phyloP scores from a whole-genome alignment of 1,284 basidiomycete genomes.

The Ceratobasidium sp. region DNA sequence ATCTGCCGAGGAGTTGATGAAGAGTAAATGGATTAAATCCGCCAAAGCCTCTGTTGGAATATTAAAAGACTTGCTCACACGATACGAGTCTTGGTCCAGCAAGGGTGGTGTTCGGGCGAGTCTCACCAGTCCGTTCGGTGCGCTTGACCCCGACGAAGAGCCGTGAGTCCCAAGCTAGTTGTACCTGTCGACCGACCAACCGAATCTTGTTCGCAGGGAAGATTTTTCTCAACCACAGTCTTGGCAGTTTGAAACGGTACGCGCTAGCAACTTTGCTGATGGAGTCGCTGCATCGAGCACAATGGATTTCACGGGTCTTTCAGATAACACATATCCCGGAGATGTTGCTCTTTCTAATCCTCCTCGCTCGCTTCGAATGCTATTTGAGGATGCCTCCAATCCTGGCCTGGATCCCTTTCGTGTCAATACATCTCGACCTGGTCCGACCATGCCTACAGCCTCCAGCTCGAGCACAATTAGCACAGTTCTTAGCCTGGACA shows the following conservation, averaged over 20 bases:
- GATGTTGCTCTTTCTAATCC: conserved; percentile 37
- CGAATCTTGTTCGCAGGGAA: neutral
- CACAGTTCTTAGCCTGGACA: conserved; percentile 9
- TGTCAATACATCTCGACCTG: conserved; percentile 7
- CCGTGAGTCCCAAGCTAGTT: conserved; percentile 43
- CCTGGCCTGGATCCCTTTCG: conserved; percentile 44
- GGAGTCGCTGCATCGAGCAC: conserved; percentile 14
- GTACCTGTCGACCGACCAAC: neutral
- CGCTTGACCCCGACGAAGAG: conserved; percentile 32
- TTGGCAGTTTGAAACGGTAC: conserved; percentile 81
- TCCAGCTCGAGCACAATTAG: conserved; percentile 13
- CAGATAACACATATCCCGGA: neutral
- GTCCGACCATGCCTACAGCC: neutral
- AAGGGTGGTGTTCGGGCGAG: conserved; percentile 82
- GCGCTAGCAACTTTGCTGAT: conserved; percentile 48
- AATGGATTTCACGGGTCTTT: conserved; percentile 1
- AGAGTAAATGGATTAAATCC: conserved; percentile 93
- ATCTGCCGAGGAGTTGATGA: conserved; percentile 87
- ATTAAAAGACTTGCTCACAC: conserved; percentile 84
- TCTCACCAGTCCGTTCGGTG: conserved; percentile 56
- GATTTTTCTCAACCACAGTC: conserved; percentile 32
- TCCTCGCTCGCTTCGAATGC: conserved; percentile 71
- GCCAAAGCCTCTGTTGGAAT: conserved; percentile 72
- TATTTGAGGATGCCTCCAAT: conserved; percentile 66
- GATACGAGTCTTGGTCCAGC: conserved; percentile 79